Evolutionary conservation across 768 basidiomycete genomes (phyloP), one percentile per base, ranked within the genome.

Genomic region (Gymnopilus dilepis): DNA sequence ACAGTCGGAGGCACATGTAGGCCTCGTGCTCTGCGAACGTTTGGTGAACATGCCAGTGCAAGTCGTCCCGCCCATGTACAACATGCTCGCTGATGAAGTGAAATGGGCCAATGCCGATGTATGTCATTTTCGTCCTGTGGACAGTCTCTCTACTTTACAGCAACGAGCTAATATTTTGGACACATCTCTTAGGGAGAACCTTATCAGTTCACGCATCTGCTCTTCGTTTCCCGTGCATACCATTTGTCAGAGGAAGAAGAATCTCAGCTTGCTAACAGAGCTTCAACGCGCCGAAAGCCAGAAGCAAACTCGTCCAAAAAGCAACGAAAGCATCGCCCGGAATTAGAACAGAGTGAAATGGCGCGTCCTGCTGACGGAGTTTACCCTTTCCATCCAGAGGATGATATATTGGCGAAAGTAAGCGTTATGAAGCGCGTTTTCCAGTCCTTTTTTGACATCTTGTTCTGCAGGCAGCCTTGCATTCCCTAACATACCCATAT

Each of bases 21-120:
- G 94, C 2, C 81, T 97, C 17, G 82, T 98, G 8, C 79, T 99
- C 65, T 91, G 89, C 64, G 94, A 97, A 73, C 83, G 97, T 0
- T 80, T 99, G 53, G 82, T 97, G 65, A 99, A 99, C 73, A 96
- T 99, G 89, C 97, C 97, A 0, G 90, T 95, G 13, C 94, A 98
- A 67, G 86, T 95, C 34, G 83, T 96, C 8, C 91, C 95, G 5
- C 95, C 94, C 1, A 90, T 97, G 88, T 98, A 96, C 74, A 82
- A 82, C 43, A 95, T 98, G 91, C 81, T 99, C 22, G 77, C 80
- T 0, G 87, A 92, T 48, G 97, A 99, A 73, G 78, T 97, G n/a
- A 78, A 86, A 37, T 86, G 82, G 78, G 92, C 91, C 3, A 74
- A 84, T 37, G 79, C 83, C 51, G 86, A 89, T 52, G 92, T 90